A percentile compares a stretch with the other conserved stretches of the same genome.
Conservation (phyloP, 345 rosid genomes). For the Sisymbrium altissimum region DNA sequence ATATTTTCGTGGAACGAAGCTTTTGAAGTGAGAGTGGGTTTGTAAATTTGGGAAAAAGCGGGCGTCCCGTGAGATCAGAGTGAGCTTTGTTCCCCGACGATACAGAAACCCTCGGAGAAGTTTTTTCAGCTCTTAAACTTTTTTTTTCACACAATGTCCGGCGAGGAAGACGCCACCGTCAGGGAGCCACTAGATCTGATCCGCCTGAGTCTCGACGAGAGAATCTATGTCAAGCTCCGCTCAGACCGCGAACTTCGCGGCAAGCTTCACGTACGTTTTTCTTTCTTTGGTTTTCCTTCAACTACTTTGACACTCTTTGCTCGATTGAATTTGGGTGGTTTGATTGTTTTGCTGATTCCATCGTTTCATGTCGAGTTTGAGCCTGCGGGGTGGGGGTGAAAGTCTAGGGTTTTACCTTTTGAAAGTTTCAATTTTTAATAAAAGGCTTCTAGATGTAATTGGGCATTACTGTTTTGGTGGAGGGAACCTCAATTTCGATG, state of each 20-base stretch:
- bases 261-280: slow-evolving; percentile 76
- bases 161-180: slow-evolving; percentile 94
- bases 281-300: too few relatives aligned
- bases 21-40: too few relatives aligned
- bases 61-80: background rate
- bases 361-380: background rate
- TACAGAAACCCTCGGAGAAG: slow-evolving; percentile 11
- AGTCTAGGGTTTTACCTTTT: slow-evolving; percentile 1
- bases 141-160: slow-evolving; percentile 50
- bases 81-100: background rate
- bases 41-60: background rate
- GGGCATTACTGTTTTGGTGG: background rate
- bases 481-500: background rate
- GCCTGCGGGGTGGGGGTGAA: background rate
- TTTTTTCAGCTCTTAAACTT: background rate
- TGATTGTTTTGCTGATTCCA: background rate
- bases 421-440: background rate
- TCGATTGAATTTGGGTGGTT: background rate
- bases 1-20: too few relatives aligned
- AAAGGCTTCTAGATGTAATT: background rate
- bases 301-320: too few relatives aligned
- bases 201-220: slow-evolving; percentile 94
- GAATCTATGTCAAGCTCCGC: slow-evolving; percentile 98
- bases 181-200: slow-evolving; percentile 99
- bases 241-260: slow-evolving; percentile 99